A percentile compares a stretch with the other conserved stretches of the same genome.
Evolutionary conservation across 495 filamentous ascomycete species (phyloP).

Genomic region (Eremomyces bilateralis): DNA sequence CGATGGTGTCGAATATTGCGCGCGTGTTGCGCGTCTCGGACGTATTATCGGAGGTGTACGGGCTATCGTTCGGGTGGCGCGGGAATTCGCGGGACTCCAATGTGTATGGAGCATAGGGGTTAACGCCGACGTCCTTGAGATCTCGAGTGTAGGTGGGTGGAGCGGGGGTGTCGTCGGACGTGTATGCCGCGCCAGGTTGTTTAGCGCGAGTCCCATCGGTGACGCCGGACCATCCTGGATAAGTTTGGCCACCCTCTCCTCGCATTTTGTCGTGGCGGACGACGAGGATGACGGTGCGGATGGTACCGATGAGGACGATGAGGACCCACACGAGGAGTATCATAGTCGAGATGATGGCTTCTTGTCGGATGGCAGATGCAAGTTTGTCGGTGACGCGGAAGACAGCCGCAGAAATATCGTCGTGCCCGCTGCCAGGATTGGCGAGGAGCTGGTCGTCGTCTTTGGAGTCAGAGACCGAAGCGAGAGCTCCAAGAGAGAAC

Average conservation of each 20-base stretch:
- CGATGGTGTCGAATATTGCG: not conserved
- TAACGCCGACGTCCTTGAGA: not conserved
- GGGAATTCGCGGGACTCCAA: not conserved
- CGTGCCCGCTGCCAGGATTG: slow-evolving; percentile 41
- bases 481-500: slow-evolving; percentile 59
- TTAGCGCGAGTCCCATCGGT: not conserved
- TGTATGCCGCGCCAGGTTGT: not conserved
- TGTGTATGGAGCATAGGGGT: slow-evolving; percentile 2
- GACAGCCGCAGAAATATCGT: slow-evolving; percentile 64
- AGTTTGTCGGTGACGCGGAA: slow-evolving; percentile 39
- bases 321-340: slow-evolving; percentile 57
- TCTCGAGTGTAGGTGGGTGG: no score
- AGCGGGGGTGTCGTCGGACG: not conserved
- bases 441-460: slow-evolving; percentile 51
- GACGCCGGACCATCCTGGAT: not conserved
- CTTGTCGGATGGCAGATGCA: slow-evolving; percentile 37
- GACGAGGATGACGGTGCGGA: slow-evolving; percentile 36
- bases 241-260: slow-evolving; percentile 24
- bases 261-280: slow-evolving; percentile 26
- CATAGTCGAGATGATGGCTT: slow-evolving; percentile 52
- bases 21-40: not conserved
- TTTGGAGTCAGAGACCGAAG: slow-evolving; percentile 29
- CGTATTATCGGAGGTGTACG: not conserved
- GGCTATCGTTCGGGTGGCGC: slow-evolving; percentile 4
- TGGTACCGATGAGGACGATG: slow-evolving; percentile 48